Evolutionary conservation across 139 green algal genomes (phyloP).

Genomic region (Protoeuglena noctilucae): DNA sequence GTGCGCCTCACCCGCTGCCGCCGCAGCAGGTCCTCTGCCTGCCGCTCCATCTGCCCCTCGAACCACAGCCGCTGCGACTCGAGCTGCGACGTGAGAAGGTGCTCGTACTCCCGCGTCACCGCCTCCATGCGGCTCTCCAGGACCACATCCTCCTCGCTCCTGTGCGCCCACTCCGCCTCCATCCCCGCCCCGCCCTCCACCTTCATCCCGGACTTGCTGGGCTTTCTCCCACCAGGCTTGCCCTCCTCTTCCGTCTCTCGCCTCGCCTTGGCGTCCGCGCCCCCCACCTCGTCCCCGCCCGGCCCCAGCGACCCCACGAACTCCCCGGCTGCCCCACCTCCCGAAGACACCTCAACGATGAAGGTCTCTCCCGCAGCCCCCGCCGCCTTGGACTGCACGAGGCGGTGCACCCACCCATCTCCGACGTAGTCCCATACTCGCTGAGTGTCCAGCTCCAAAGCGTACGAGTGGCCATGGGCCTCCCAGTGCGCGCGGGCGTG

Average conservation of each 20-base stretch:
- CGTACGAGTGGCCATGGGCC: conserved; percentile 71
- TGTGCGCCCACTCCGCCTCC: too few relatives aligned
- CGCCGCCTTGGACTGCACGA: conserved; percentile 80
- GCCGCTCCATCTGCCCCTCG: conserved; percentile 30
- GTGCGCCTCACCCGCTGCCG: background rate
- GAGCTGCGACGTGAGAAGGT: conserved; percentile 76
- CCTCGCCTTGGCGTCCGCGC: background rate
- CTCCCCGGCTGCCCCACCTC: too few relatives aligned
- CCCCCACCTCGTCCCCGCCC: conserved; percentile 12
- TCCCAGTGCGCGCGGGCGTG: conserved; percentile 76
- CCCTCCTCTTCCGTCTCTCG: background rate
- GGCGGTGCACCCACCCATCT: conserved; percentile 90
- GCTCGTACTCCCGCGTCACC: conserved; percentile 64
- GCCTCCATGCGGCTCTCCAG: conserved; percentile 32
- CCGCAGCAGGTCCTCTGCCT: too few relatives aligned
- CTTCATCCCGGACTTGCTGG: background rate
- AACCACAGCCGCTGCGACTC: conserved; percentile 77
- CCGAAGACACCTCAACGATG: conserved; percentile 88
- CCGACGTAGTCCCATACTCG: conserved; percentile 92
- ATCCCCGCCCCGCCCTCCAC: too few relatives aligned
- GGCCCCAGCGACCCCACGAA: too few relatives aligned
- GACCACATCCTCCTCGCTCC: background rate
- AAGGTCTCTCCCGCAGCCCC: too few relatives aligned
- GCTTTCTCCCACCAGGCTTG: background rate
- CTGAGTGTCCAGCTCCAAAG: conserved; percentile 82